Base-by-base conservation (phyloP, 257 asterid genomes). In the Solanum chilense region DNA sequence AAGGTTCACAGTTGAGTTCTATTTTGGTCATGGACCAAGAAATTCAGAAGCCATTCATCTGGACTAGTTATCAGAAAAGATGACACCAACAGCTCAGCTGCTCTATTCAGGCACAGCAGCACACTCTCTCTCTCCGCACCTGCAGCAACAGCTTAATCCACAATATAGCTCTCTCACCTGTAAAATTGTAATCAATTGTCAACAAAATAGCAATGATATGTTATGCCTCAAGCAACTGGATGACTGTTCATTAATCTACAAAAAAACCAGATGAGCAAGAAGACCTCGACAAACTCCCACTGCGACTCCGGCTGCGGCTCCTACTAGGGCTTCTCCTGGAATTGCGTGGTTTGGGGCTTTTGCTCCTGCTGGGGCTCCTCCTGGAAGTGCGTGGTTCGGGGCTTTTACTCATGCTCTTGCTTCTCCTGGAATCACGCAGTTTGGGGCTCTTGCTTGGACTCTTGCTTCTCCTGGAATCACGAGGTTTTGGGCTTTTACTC, bases 241-340 rank as follows among this genome's bases (percentile, higher is more conserved):
- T 80, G 68, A 80, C 44, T 29, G 27, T 27, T 25, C 85, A 47
- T 31, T 80, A 31, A 80, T 47, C 68, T 47, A 29, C 11, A 80
- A 47, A 81, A 81, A 45, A 52, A 27, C 5, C 45, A 47, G 15
- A 49, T 47, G 85, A 29, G 44, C 20, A 86, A 87, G 27, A 87
- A 56, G 82, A 97, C 98, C 98, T 91, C 83, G 97, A 94, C 66
- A 88, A 91, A 75, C 95, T 95, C 92, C 94, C 91, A 94, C 99
- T 95, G 69, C 92, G 87, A 82, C 98, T 95, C 84, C 87, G 86
- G 93, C 97, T 94, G 16, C 91, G 91, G 90, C 94, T 95, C 44
- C 82, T 76, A 94, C 98, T 94, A 14, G 80, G 33, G 90, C 96
- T 95, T 49, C 87, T 80, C 87, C 92, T 90, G 12, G 91, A 15